Evolutionary conservation across 179 eudicot genomes (phyloP), one percentile per base, ranked within the genome.

Genomic region (Beta corolliflora): DNA sequence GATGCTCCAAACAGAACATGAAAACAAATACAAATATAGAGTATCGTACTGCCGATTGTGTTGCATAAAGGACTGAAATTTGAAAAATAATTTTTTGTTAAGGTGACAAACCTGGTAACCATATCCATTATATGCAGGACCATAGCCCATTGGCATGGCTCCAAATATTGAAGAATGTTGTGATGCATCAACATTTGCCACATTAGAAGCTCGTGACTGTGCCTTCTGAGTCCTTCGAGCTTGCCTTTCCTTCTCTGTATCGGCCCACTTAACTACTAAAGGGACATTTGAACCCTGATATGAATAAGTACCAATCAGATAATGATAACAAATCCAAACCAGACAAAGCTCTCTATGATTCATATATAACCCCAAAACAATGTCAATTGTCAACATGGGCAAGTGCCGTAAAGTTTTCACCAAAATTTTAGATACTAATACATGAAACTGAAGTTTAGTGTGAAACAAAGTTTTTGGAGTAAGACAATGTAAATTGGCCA

Each of bases 181-280:
- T 75, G 89, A 77, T 56, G 91, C 79, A 78, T 91, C 93, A 65
- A 79, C 78, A 84, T 88, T 90, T 78, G 90, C 85, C 78, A 85
- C 73, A 82, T 80, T 87, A 75, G 92, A 82, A 78, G 89, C 88
- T 81, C 81, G 92, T 18, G 92, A 91, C 31, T 89, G 92, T 70
- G 91, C 91, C 82, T 97, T 97, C 83, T 93, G 99, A 86, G 91
- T 92, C 86, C 88, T 88, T 82, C 99, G 87, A 86, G 94, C 91
- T 83, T 90, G 93, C 81, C 98, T 93, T 88, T 97, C 99, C 86
- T 93, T 97, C 80, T 97, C 98, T 53, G 99, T 97, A 88, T 94
- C 99, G 44, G 99, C 99, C 99, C 98, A 93, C 85, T 97, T 97
- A 70, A 97, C 97, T 79, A 94, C 97, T 85, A 94, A 91, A 73